Evolutionary conservation across 148 eudicot genomes (phyloP).

Genomic region (Rhododendron molle): DNA sequence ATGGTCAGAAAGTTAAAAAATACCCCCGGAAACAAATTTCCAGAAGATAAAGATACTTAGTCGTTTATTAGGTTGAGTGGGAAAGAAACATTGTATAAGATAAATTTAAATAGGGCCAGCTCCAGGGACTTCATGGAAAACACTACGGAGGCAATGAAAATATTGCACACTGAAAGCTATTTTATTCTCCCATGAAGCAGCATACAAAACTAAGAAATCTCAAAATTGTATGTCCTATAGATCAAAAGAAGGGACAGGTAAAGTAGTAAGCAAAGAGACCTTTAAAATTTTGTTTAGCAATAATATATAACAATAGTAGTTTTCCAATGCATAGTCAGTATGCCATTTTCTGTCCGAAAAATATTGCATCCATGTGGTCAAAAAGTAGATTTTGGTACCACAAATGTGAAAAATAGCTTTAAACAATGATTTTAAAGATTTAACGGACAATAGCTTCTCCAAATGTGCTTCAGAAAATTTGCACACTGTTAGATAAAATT

Average conservation of each 20-base stretch:
- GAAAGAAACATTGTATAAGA: not conserved
- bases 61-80: not conserved
- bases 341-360: not conserved
- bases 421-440: not conserved
- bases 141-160: not conserved
- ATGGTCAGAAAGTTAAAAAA: not conserved
- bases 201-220: not conserved
- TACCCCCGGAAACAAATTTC: not conserved
- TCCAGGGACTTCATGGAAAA: not conserved
- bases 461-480: not conserved
- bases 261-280: not conserved
- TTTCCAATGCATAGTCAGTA: not conserved
- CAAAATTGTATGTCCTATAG: not conserved
- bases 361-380: not conserved
- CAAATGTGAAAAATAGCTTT: not conserved
- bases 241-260: not conserved
- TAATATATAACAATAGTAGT: not conserved
- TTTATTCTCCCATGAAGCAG: not conserved
- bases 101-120: not conserved
- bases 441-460: not conserved
- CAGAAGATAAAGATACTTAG: not conserved
- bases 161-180: not conserved
- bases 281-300: not conserved
- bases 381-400: not conserved
- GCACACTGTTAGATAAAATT: not conserved